These are phyloP conservation scores for Pichia eremophila DNA, from an alignment of 805 yeast genomes.

Conservation along the genomic window DNA sequence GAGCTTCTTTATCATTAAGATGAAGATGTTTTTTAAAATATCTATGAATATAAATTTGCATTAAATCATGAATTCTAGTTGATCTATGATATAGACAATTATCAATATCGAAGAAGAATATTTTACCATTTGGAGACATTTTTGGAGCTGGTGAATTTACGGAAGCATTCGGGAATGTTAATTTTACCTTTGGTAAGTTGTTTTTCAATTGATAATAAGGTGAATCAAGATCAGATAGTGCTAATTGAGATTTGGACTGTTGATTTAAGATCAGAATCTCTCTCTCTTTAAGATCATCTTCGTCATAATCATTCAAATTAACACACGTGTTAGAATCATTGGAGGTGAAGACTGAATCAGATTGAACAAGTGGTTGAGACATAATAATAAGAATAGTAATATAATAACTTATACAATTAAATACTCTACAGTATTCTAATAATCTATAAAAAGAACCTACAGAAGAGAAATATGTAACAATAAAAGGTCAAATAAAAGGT, in stretches of 20 bases:
- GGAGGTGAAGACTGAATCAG: too few species aligned
- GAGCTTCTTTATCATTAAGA: constrained; percentile 67
- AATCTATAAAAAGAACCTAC: too few species aligned
- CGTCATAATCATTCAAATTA: not conserved
- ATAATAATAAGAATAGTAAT: too few species aligned
- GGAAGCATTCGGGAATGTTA: constrained; percentile 23
- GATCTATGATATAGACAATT: constrained; percentile 78
- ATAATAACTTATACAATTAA: too few species aligned
- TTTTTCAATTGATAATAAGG: not conserved
- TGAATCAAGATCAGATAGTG: not conserved
- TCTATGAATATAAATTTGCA: constrained; percentile 78
- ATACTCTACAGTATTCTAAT: too few species aligned
- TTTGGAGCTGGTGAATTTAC: constrained; percentile 15
- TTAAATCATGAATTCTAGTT: constrained; percentile 69
- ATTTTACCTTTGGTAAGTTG: constrained; percentile 18
- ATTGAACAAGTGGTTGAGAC: too few species aligned
- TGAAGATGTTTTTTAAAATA: constrained; percentile 62
- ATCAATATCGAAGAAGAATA: constrained; percentile 86
- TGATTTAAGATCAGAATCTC: constrained; percentile 12
- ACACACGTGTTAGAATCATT: not conserved
- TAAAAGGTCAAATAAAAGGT: too few species aligned
- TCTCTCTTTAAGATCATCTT: constrained; percentile 13
- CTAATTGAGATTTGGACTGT: constrained; percentile 12
- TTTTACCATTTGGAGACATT: constrained; percentile 17
- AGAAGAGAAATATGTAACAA: too few species aligned